These are phyloP conservation scores for Claviceps sp. DNA, from an alignment of 2,329 filamentous ascomycete genomes.

Conservation along the genomic window DNA sequence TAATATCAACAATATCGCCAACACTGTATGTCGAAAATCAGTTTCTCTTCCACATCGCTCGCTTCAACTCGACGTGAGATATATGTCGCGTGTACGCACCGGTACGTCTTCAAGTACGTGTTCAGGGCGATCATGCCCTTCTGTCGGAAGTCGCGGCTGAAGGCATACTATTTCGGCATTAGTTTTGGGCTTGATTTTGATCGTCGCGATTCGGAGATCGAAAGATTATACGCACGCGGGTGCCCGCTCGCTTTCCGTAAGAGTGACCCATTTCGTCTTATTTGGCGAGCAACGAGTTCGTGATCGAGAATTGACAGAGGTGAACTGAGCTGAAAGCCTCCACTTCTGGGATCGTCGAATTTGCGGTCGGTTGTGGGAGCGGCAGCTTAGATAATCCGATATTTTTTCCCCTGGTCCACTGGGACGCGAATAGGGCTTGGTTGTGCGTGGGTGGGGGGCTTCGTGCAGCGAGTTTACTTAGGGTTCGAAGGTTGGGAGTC, in stretches of 20 bases:
- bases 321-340: constrained; percentile 19
- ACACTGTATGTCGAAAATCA: constrained; percentile 49
- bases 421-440: constrained; percentile 19
- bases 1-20: constrained; percentile 97
- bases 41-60: constrained; percentile 10
- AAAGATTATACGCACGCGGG: constrained; percentile 49
- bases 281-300: constrained; percentile 24
- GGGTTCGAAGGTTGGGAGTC: constrained; percentile 15
- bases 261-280: constrained; percentile 70
- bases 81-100: constrained; percentile 32
- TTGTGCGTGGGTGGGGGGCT: constrained; percentile 8
- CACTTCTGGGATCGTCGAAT: constrained; percentile 21
- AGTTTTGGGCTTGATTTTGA: constrained; percentile 8
- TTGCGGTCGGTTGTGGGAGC: constrained; percentile 25
- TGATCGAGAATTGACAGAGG: constrained; percentile 29
- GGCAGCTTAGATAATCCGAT: constrained; percentile 23
- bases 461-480: constrained; percentile 13
- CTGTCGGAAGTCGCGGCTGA: constrained; percentile 88
- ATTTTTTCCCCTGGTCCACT: constrained; percentile 11
- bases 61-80: background rate
- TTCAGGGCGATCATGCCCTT: constrained; percentile 87
- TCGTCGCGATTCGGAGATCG: constrained; percentile 16
- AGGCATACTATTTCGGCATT: constrained; percentile 55
- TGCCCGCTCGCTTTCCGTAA: constrained; percentile 75
- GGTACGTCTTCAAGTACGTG: constrained; percentile 92